These are phyloP conservation scores for Scleromitrula shiraiana DNA, from an alignment of 2,329 filamentous ascomycete genomes.

Conservation along the genomic window DNA sequence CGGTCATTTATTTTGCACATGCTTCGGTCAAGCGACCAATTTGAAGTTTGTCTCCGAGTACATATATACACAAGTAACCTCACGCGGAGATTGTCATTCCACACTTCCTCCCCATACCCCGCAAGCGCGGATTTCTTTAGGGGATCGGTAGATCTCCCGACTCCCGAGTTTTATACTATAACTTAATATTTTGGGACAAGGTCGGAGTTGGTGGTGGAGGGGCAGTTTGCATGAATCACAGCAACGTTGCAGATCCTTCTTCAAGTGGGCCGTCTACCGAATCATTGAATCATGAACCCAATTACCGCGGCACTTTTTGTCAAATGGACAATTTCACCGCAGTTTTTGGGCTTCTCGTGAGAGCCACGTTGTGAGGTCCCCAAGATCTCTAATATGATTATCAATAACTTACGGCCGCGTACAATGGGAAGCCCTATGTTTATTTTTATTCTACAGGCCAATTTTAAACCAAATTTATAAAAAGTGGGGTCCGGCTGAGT, in stretches of 20 bases:
- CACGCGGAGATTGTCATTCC: slow-evolving; percentile 11
- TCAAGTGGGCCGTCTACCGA: background rate
- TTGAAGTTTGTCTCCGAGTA: slow-evolving; percentile 1
- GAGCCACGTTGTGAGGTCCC: slow-evolving; percentile 5
- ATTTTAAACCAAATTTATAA: no score
- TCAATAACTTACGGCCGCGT: background rate
- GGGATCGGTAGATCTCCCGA: slow-evolving; percentile 7
- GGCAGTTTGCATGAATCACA: slow-evolving; percentile 1
- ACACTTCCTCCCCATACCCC: slow-evolving; percentile 2
- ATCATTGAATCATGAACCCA: background rate
- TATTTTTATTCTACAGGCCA: no score
- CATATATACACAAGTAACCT: slow-evolving; percentile 7
- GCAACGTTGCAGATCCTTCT: background rate
- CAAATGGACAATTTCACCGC: background rate
- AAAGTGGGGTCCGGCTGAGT: background rate
- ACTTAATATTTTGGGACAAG: background rate
- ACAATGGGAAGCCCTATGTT: background rate
- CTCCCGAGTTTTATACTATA: background rate
- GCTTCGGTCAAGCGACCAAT: slow-evolving; percentile 11
- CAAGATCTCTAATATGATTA: background rate
- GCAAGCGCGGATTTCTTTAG: slow-evolving; percentile 2
- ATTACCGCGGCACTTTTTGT: background rate
- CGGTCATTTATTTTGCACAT: slow-evolving; percentile 5
- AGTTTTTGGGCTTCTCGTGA: background rate
- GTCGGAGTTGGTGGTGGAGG: background rate